Evolutionary conservation across 768 basidiomycete genomes (phyloP), one percentile per base, ranked within the genome.

Genomic region (Coprinellus micaceus): DNA sequence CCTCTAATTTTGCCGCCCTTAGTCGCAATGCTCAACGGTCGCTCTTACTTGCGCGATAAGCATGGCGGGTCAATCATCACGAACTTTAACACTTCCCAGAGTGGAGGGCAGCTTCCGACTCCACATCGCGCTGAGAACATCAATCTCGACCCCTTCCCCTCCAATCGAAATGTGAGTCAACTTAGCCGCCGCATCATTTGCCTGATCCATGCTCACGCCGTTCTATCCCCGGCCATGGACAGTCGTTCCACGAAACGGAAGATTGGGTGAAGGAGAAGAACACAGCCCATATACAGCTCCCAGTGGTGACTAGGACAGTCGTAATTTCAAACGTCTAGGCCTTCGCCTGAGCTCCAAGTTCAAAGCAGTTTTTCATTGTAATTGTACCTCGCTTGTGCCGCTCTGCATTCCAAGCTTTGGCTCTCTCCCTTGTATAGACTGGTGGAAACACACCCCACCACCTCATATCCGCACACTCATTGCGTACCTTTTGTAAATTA

Each of bases 251-350:
- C 19, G 43, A 26, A 15, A 15, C 21, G n/a, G 33, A 24, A n/a
- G 29, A 12, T 11, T 37, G 33, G 13, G 29, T 22, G 29, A 21
- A 33, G 33, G 41, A 50, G 36, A 22, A 36, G 44, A 17, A 28
- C n/a, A 24, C 43, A 48, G n/a, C 45, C 37, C 7, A 25, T 30
- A 29, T 9, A 2, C 47, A 52, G 19, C 56, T 62, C 48, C 61
- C 61, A 19, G 56, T 37, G 3, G 48, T 62, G 30, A 62, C 58
- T n/a, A 59, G 37, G 58, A 54, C 55, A 4, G 61, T 62, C n/a
- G 22, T 61, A 2, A 22, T 61, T 24, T 21, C 58, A 4, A 48
- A 57, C 13, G 26, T 60, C 15, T 60, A 40, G 40, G n/a, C n/a
- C n/a, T n/a, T n/a, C n/a, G n/a, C n/a, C n/a, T n/a, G n/a, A n/a